Base-by-base conservation (phyloP, 2,329 filamentous ascomycete species). In the Fusarium tupiense region DNA sequence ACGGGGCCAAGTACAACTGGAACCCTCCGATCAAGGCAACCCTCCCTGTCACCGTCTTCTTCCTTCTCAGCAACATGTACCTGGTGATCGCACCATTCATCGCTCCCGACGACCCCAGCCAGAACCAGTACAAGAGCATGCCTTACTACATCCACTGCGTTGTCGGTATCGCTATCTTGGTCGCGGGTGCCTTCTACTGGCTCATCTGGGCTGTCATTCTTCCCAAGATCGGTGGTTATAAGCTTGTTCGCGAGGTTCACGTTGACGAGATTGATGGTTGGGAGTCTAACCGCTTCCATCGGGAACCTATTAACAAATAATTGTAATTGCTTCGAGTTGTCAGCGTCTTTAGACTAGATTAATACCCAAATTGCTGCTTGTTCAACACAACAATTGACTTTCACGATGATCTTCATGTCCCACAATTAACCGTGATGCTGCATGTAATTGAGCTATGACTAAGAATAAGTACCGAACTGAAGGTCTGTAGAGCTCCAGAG, bases 251-350 rank as follows among this genome's bases (percentile, higher is more conserved):
- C 64, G 87, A 91, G 80, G 85, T 83, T 0, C 79, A 86, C 5
- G 80, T 91, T 13, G 88, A 90, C 69, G 85, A 85, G 0, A 85
- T 88, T 47, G 90, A 92, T 78, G 90, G 91, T 4, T 92, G 91
- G 91, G 89, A 90, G 74, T 83, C 88, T 38, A 89, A 83, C 61
- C 84, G 88, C 6, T 91, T 91, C 76, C 81, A 84, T 5, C 84
- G 79, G 65, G 79, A 83, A 69, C 86, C 88, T 10, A 62, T 69
- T n/a, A 22, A 68, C 24, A 59, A 59, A n/a, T 64, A 69, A 43
- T 24, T 37, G 33, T 29, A 19, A 26, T 49, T 33, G 41, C 52
- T 50, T 61, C 37, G 43, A 69, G 52, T n/a, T 54, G 37, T 47
- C 33, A 44, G 52, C 44, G 43, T 65, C 31, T 31, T 63, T 66